These are phyloP conservation scores for Aspergillus nidulans DNA, from an alignment of 495 filamentous ascomycete species.

Conservation along the genomic window DNA sequence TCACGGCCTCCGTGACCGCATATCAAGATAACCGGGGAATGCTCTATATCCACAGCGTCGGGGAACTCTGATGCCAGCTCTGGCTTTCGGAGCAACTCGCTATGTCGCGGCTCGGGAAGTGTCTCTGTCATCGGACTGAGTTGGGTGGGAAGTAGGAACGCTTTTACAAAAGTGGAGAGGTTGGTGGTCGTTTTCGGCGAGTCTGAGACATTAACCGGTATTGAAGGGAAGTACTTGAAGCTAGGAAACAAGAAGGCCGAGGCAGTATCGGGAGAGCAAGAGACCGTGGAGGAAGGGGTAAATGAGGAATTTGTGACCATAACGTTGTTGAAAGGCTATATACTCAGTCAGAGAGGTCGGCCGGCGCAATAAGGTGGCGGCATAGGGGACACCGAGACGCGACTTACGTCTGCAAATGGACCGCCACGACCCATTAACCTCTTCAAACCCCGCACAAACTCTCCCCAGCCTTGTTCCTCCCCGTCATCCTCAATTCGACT, in stretches of 20 bases:
- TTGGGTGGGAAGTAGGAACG: conserved; percentile 48
- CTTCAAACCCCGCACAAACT: conserved; percentile 69
- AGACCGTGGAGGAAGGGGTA: conserved; percentile 36
- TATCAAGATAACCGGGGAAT: conserved; percentile 68
- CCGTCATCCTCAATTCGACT: conserved; percentile 64
- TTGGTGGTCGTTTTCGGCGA: conserved; percentile 12
- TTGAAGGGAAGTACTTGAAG: conserved; percentile 70
- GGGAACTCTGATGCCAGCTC: conserved; percentile 34
- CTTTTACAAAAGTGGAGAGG: conserved; percentile 34
- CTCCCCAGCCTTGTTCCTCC: conserved; percentile 34
- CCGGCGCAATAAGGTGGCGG: not conserved
- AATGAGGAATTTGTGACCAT: conserved; percentile 70
- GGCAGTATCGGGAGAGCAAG: conserved; percentile 36
- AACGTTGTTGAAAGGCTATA: conserved; percentile 75
- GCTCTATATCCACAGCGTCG: conserved; percentile 50
- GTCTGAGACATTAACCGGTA: conserved; percentile 39
- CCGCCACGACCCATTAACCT: conserved; percentile 61
- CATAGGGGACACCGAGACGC: not conserved
- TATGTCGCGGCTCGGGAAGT: conserved; percentile 35
- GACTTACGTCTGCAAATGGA: conserved; percentile 64
- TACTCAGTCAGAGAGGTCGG: not conserved
- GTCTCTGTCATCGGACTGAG: conserved; percentile 55
- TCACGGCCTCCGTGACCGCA: conserved; percentile 83
- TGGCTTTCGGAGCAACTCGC: conserved; percentile 26
- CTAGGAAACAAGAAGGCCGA: conserved; percentile 71